Conservation (phyloP, 2,329 filamentous ascomycete genomes). For the Cordyceps cateniannulata region DNA sequence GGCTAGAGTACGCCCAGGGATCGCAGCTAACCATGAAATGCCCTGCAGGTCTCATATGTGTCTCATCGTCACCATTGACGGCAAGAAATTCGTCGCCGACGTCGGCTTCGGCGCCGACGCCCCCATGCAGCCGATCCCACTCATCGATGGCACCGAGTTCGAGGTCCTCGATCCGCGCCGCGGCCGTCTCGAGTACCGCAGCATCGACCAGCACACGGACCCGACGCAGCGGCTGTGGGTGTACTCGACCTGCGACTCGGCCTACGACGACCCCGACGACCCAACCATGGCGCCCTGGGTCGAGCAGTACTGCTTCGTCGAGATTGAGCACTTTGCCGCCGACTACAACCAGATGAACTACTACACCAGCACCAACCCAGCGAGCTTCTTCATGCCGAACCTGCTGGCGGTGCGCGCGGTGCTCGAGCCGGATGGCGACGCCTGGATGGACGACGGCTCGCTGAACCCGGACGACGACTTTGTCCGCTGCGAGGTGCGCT, state of each 20-base stretch:
- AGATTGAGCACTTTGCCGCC: conserved; percentile 39
- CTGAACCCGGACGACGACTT: no score
- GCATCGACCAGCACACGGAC: conserved; percentile 27
- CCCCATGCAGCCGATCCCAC: conserved; percentile 25
- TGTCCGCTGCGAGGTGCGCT: conserved; percentile 8
- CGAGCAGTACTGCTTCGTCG: conserved; percentile 45
- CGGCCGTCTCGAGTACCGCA: conserved; percentile 35
- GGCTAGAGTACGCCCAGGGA: no score
- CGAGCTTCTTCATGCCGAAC: conserved; percentile 32
- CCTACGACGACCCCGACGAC: conserved; percentile 19
- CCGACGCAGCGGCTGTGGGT: conserved; percentile 32
- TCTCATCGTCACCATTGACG: conserved; percentile 49
- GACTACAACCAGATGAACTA: conserved; percentile 44
- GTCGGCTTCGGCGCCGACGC: conserved; percentile 53
- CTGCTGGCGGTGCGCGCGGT: conserved; percentile 29
- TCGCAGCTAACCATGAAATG: no score
- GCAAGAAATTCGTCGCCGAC: conserved; percentile 45
- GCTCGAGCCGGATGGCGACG: conserved; percentile 16
- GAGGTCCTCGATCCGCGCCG: conserved; percentile 37
- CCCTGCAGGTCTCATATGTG: conserved; percentile 55
- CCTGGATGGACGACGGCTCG: no score
- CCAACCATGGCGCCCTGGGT: conserved; percentile 38
- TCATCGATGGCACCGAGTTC: conserved; percentile 21
- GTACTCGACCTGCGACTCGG: conserved; percentile 27
- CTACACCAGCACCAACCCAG: conserved; percentile 26